Conservation (phyloP, 208 protist species). For the Acanthamoeba healyi region DNA sequence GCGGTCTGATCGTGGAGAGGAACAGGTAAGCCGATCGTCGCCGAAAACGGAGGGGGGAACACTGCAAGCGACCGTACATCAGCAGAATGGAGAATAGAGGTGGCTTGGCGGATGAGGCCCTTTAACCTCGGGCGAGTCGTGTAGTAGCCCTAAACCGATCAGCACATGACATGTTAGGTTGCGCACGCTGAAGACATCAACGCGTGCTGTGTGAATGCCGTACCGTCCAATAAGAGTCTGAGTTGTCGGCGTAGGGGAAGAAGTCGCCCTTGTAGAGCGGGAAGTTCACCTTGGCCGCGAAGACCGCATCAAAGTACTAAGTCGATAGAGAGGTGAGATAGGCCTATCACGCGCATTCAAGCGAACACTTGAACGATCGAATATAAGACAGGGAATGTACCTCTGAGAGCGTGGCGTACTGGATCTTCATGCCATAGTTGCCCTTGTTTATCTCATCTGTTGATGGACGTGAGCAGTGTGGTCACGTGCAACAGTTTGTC, state of each 20-base stretch:
- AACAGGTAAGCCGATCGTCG: too few species aligned
- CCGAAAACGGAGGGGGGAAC: not conserved
- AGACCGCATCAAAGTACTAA: slow-evolving; percentile 84
- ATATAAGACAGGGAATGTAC: not conserved
- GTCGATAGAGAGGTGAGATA: not conserved
- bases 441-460: slow-evolving; percentile 75
- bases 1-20: not conserved
- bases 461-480: not conserved
- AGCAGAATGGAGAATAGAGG: slow-evolving; percentile 46
- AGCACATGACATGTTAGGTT: not conserved
- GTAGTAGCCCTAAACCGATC: slow-evolving; percentile 79
- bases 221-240: slow-evolving; percentile 86
- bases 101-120: slow-evolving; percentile 20
- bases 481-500: not conserved
- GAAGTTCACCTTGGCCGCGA: slow-evolving; percentile 72
- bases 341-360: too few species aligned
- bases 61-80: not conserved
- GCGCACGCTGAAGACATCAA: not conserved
- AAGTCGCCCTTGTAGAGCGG: slow-evolving; percentile 86
- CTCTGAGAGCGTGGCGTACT: slow-evolving; percentile 74
- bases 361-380: too few species aligned
- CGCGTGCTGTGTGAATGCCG: not conserved
- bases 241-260: slow-evolving; percentile 88
- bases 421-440: slow-evolving; percentile 69
- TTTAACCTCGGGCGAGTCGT: slow-evolving; percentile 83